A percentile compares a stretch with the other conserved stretches of the same genome.
Conservation (phyloP, 306 rosid species). For the Delonix regia region DNA sequence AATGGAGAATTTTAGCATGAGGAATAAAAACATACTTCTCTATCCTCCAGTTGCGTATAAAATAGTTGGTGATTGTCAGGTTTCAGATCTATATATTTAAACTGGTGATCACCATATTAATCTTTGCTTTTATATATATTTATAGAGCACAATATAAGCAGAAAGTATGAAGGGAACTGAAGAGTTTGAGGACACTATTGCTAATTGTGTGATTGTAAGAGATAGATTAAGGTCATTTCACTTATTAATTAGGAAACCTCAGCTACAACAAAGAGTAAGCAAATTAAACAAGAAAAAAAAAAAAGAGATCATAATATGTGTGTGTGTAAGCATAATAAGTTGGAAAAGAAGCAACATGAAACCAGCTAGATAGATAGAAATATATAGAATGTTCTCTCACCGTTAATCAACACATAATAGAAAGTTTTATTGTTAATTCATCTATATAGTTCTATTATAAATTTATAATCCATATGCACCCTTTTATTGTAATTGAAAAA, state of each 20-base stretch:
- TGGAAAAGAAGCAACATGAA: not conserved
- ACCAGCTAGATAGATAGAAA: not conserved
- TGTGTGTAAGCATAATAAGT: not conserved
- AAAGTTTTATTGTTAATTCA: not conserved
- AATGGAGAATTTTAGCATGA: conserved; percentile 32
- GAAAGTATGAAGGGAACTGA: conserved; percentile 23
- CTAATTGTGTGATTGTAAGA: not conserved
- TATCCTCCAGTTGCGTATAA: conserved; percentile 7
- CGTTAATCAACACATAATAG: not conserved
- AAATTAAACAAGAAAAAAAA: not conserved
- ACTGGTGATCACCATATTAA: no score
- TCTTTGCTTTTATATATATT: not conserved
- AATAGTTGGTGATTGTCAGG: conserved; percentile 15
- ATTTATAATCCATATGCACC: not conserved
- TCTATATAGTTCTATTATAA: no score
- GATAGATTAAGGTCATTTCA: conserved; percentile 17
- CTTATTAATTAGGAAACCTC: not conserved
- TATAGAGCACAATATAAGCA: not conserved
- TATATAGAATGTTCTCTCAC: not conserved
- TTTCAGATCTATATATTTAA: conserved; percentile 24
- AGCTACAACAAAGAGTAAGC: not conserved
- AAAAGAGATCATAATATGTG: not conserved
- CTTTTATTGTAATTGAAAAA: not conserved
- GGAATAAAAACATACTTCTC: conserved; percentile 34
- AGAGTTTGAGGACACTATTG: not conserved